phyloP scores from a whole-genome alignment of 1,284 basidiomycete genomes.

The Leccinum griseonigrum region DNA sequence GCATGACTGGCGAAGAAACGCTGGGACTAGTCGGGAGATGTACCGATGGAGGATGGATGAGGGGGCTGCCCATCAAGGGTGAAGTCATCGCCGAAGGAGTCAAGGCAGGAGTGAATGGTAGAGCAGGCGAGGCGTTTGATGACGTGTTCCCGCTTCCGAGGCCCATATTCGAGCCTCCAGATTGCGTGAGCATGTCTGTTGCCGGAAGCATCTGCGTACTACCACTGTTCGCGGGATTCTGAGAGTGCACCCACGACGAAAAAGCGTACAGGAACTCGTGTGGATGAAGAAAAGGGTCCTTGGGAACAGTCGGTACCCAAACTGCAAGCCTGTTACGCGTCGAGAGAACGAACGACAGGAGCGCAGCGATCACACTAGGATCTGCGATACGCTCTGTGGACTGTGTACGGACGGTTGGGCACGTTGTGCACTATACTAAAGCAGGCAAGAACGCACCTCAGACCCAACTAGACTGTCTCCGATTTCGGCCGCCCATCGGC shows the following conservation, averaged over 20 bases:
- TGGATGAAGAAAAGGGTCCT: slow-evolving; percentile 75
- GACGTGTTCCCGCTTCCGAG: slow-evolving; percentile 13
- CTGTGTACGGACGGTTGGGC: slow-evolving; percentile 34
- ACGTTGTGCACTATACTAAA: slow-evolving; percentile 3
- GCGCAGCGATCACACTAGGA: slow-evolving; percentile 62
- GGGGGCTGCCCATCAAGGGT: slow-evolving; percentile 11
- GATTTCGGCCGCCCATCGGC: slow-evolving; percentile 61
- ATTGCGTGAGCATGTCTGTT: slow-evolving; percentile 4
- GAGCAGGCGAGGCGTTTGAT: slow-evolving; percentile 16
- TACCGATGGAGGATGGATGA: slow-evolving; percentile 1
- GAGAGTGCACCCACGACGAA: slow-evolving; percentile 31
- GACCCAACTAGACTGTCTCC: slow-evolving; percentile 59
- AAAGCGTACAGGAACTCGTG: slow-evolving; percentile 48
- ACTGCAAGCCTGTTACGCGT: slow-evolving; percentile 63
- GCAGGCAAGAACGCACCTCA: slow-evolving; percentile 45
- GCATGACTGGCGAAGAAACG: background rate
- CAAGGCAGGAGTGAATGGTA: slow-evolving; percentile 6
- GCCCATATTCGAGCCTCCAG: slow-evolving; percentile 15
- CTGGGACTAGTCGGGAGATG: slow-evolving; percentile 1
- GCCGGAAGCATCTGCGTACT: slow-evolving; percentile 10
- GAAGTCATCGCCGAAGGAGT: slow-evolving; percentile 6
- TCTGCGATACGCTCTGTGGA: slow-evolving; percentile 70
- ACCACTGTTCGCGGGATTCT: slow-evolving; percentile 13
- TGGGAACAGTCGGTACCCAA: slow-evolving; percentile 49
- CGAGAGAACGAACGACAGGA: slow-evolving; percentile 65